phyloP scores from a whole-genome alignment of 1,139 yeast species.

The Taphrina sp. region DNA sequence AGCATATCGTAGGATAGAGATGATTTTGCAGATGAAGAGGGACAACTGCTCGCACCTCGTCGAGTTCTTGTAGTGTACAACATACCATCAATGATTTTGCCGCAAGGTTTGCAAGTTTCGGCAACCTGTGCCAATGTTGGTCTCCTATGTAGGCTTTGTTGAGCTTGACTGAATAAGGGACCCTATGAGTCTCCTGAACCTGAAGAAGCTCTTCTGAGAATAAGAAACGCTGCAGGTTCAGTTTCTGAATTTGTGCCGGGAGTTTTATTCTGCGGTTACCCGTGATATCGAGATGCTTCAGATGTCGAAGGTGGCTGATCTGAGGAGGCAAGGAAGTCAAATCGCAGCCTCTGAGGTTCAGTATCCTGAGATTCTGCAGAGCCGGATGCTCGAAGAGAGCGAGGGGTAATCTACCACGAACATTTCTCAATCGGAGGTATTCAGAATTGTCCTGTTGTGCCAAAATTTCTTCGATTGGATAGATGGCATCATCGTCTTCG shows the following conservation, averaged over 20 bases:
- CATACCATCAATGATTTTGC: neutral
- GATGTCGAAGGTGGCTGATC: neutral
- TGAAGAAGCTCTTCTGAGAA: neutral
- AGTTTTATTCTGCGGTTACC: conserved; percentile 3
- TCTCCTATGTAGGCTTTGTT: conserved; percentile 8
- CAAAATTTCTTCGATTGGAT: neutral
- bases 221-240: conserved; percentile 4
- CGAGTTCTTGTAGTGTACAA: conserved; percentile 12
- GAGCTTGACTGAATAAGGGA: neutral
- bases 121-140: neutral
- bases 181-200: neutral
- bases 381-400: neutral
- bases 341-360: conserved; percentile 8
- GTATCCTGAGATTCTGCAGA: neutral
- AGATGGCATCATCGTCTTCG: too few species aligned
- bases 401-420: conserved; percentile 8
- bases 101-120: neutral
- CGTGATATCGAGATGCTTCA: conserved; percentile 18
- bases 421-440: conserved; percentile 5
- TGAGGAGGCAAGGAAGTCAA: conserved; percentile 4
- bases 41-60: conserved; percentile 5
- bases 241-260: conserved; percentile 8
- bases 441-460: neutral
- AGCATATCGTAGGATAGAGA: conserved; percentile 5
- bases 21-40: conserved; percentile 4